These are phyloP conservation scores for Pyrenophora seminiperda DNA, from an alignment of 2,329 filamentous ascomycete species.

Conservation along the genomic window DNA sequence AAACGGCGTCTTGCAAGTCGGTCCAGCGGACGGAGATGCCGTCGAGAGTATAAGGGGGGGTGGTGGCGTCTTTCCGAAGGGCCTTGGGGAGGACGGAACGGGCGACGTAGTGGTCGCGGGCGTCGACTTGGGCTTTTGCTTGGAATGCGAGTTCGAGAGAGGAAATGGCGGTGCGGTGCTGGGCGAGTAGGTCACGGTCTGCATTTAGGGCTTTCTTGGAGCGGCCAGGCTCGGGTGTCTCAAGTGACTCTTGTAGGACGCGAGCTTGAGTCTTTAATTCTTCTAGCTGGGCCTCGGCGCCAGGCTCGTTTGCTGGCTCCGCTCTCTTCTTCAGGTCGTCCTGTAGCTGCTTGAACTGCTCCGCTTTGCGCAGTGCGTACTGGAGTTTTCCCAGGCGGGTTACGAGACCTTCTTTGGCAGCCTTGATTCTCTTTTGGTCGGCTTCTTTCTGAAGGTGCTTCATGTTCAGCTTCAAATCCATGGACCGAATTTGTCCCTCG, in stretches of 20 bases:
- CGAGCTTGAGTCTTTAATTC: constrained; percentile 19
- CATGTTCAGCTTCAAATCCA: constrained; percentile 31
- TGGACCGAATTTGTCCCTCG: constrained; percentile 31
- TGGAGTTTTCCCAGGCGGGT: constrained; percentile 29
- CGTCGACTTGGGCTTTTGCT: constrained; percentile 21
- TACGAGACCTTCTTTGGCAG: constrained; percentile 29
- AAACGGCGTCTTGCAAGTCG: constrained; percentile 41
- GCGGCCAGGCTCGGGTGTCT: constrained; percentile 22
- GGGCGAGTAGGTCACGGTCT: constrained; percentile 18
- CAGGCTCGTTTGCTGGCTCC: constrained; percentile 27
- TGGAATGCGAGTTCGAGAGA: constrained; percentile 31
- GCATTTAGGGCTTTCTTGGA: constrained; percentile 14
- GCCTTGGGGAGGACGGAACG: constrained; percentile 32
- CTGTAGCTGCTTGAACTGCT: constrained; percentile 30
- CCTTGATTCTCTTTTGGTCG: constrained; percentile 32
- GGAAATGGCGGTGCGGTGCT: constrained; percentile 19
- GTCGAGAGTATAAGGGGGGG: constrained; percentile 33
- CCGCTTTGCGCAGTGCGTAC: constrained; percentile 31
- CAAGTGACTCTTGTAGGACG: constrained; percentile 18
- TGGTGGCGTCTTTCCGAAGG: constrained; percentile 23
- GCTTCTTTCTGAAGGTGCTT: constrained; percentile 34
- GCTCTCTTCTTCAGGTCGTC: constrained; percentile 19
- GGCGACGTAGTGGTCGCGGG: constrained; percentile 26
- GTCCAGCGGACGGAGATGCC: constrained; percentile 42
- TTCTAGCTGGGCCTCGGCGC: constrained; percentile 26